A percentile compares a stretch with the other conserved stretches of the same genome.
phyloP scores from a whole-genome alignment of 2,329 filamentous ascomycete species.

The Epichloe aotearoae region DNA sequence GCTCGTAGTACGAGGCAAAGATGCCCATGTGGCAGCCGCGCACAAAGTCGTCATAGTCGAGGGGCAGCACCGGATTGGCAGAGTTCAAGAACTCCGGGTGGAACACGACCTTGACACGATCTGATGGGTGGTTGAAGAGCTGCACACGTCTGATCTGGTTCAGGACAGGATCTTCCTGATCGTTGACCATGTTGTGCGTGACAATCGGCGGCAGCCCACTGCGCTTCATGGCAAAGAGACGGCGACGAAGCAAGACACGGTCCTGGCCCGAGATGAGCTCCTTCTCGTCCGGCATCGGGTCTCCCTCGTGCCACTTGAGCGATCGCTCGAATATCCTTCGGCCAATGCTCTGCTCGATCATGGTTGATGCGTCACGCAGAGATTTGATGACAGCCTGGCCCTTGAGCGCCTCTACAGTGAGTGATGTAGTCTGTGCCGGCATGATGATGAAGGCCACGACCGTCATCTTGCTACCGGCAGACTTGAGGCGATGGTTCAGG shows the following conservation, averaged over 20 bases:
- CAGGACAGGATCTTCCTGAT: constrained; percentile 81
- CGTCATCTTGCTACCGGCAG: constrained; percentile 72
- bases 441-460: constrained; percentile 98
- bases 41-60: constrained; percentile 98
- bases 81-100: constrained; percentile 97
- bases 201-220: constrained; percentile 84
- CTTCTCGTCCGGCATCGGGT: constrained; percentile 89
- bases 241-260: constrained; percentile 78
- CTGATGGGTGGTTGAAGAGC: constrained; percentile 88
- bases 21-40: constrained; percentile 91
- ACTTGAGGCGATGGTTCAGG: constrained; percentile 86
- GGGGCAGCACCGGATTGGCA: constrained; percentile 81
- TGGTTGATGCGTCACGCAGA: constrained; percentile 78
- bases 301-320: constrained; percentile 89
- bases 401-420: constrained; percentile 91
- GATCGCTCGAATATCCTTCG: constrained; percentile 91
- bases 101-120: constrained; percentile 96
- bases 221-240: constrained; percentile 94
- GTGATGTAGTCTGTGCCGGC: constrained; percentile 88
- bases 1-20: constrained; percentile 97
- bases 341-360: constrained; percentile 85
- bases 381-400: constrained; percentile 97
- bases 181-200: constrained; percentile 97
- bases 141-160: constrained; percentile 94
- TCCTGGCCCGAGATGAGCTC: constrained; percentile 87